phyloP scores from a whole-genome alignment of 139 green algal genomes.

The Chlamydomonas incerta region DNA sequence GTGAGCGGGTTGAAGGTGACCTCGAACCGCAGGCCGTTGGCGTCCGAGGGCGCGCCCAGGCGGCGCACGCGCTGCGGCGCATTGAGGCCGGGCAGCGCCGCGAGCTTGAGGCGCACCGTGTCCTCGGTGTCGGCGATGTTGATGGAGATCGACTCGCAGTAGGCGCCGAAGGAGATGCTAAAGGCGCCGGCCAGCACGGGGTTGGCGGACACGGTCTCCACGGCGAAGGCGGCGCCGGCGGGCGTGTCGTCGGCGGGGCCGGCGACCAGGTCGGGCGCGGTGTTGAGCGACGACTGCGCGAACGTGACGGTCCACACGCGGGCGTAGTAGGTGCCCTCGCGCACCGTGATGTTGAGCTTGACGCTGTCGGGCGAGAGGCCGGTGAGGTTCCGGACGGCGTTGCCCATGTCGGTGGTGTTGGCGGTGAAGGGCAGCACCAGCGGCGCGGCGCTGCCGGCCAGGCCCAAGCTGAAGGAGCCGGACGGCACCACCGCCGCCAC shows the following conservation, averaged over 20 bases:
- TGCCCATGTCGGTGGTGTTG: background rate
- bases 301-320: slow-evolving; percentile 26
- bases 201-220: background rate
- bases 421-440: background rate
- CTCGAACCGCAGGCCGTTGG: background rate
- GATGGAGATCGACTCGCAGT: slow-evolving; percentile 24
- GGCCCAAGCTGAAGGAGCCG: background rate
- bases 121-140: background rate
- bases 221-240: background rate
- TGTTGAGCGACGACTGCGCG: background rate
- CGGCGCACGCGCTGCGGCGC: slow-evolving; percentile 1
- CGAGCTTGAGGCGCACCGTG: background rate
- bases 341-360: background rate
- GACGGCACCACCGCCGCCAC: background rate
- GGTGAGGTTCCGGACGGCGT: slow-evolving; percentile 10
- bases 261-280: background rate
- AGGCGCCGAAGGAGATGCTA: background rate
- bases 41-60: background rate
- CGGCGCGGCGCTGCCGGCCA: background rate
- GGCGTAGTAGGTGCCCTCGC: slow-evolving; percentile 23
- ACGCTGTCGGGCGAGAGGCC: background rate
- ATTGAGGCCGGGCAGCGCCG: slow-evolving; percentile 6
- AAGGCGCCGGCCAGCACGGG: slow-evolving; percentile 6
- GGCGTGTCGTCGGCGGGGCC: background rate
- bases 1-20: slow-evolving; percentile 38